Conservation (phyloP, 2,329 filamentous ascomycete genomes). For the Pseudogymnoascus sp. region DNA sequence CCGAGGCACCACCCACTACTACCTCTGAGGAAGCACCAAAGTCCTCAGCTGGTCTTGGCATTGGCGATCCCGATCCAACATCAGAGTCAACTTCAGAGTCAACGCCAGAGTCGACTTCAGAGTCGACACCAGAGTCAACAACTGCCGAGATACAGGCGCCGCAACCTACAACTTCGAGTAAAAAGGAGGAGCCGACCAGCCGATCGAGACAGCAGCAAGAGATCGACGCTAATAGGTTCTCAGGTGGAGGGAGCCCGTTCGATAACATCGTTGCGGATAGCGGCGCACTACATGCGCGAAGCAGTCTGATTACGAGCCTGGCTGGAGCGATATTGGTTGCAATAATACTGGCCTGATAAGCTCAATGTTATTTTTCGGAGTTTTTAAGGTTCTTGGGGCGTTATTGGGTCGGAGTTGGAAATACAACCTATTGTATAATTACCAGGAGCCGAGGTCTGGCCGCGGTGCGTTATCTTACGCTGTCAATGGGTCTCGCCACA, state of each 20-base stretch:
- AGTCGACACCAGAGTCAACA: background rate
- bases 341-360: background rate
- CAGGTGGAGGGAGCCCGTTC: conserved; percentile 10
- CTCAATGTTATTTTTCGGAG: background rate
- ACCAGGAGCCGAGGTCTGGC: background rate
- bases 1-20: background rate
- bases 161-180: background rate
- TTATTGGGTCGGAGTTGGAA: conserved; percentile 3
- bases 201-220: background rate
- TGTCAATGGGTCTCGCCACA: background rate
- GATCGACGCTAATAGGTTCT: conserved; percentile 4
- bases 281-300: background rate
- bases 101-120: background rate
- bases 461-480: background rate
- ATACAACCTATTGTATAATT: background rate
- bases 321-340: background rate
- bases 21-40: background rate
- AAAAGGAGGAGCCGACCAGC: background rate
- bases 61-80: background rate
- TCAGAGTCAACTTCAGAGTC: background rate
- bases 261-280: conserved; percentile 1
- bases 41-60: background rate
- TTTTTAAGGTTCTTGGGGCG: background rate
- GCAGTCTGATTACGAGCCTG: background rate
- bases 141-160: background rate